These are phyloP conservation scores for Monilinia vaccinii-corymbosi DNA, from an alignment of 2,329 filamentous ascomycete genomes.

Conservation along the genomic window DNA sequence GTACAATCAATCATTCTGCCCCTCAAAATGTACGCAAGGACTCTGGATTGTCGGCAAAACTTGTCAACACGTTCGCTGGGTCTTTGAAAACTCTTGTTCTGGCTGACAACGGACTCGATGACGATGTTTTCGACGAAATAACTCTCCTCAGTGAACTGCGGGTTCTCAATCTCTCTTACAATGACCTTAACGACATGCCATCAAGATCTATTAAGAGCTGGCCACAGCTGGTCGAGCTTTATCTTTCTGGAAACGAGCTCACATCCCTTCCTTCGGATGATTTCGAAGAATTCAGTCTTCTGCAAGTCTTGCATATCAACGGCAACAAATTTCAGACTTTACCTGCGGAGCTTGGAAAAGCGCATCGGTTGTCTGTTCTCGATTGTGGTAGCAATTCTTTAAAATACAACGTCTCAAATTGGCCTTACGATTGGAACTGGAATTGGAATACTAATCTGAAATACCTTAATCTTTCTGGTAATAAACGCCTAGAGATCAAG, in stretches of 20 bases:
- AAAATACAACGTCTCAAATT: conserved; percentile 98
- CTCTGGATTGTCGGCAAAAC: conserved; percentile 70
- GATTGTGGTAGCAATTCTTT: conserved; percentile 92
- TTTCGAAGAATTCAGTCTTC: conserved; percentile 75
- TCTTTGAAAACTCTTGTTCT: conserved; percentile 78
- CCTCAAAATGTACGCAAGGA: conserved; percentile 67
- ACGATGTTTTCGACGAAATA: conserved; percentile 91
- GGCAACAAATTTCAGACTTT: conserved; percentile 96
- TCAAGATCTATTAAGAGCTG: conserved; percentile 80
- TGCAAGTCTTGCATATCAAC: conserved; percentile 91
- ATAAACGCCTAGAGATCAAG: conserved; percentile 90
- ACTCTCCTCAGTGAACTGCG: conserved; percentile 74
- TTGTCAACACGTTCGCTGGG: conserved; percentile 79
- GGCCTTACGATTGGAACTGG: conserved; percentile 99
- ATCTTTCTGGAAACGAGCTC: conserved; percentile 89
- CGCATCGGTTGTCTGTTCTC: conserved; percentile 81
- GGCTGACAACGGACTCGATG: conserved; percentile 87
- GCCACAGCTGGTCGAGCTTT: conserved; percentile 84
- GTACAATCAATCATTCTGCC: conserved; percentile 29
- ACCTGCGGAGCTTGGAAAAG: conserved; percentile 88
- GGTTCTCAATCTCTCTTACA: conserved; percentile 89
- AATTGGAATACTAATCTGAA: conserved; percentile 93
- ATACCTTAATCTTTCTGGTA: conserved; percentile 92
- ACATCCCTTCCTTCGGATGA: conserved; percentile 90
- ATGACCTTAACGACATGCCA: conserved; percentile 86